Evolutionary conservation across 2,329 filamentous ascomycete genomes (phyloP).

Genomic region (Alternaria burnsii): DNA sequence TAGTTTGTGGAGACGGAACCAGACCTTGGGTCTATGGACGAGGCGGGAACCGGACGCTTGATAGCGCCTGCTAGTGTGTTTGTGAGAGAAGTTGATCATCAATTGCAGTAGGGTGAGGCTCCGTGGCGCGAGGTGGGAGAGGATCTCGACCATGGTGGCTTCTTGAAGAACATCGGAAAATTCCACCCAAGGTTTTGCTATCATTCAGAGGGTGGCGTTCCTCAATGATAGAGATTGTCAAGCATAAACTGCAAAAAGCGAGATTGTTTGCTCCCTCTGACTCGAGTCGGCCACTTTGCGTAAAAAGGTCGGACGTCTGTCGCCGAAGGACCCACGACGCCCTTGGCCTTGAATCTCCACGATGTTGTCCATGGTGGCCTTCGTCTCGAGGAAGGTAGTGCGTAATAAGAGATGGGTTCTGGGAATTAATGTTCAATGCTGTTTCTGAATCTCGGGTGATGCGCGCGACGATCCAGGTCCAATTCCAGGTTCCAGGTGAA

Average conservation of each 20-base stretch:
- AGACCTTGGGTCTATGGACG: conserved; percentile 15
- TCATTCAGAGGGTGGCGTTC: conserved; percentile 17
- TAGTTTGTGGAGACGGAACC: conserved; percentile 16
- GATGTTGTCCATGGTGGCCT: background rate
- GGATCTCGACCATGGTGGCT: conserved; percentile 24
- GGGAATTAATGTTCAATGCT: conserved; percentile 10
- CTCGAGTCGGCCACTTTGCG: background rate
- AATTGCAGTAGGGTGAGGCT: conserved; percentile 13
- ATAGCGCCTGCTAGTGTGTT: conserved; percentile 19
- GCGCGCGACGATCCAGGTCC: conserved; percentile 6
- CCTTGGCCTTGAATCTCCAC: conserved; percentile 8
- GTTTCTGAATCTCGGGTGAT: conserved; percentile 15
- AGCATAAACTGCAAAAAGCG: conserved; percentile 4
- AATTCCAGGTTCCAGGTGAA: background rate
- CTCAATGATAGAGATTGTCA: conserved; percentile 13
- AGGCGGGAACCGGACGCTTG: conserved; percentile 20
- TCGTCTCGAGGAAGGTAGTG: conserved; percentile 10
- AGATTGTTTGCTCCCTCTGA: conserved; percentile 7
- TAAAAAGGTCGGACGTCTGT: background rate
- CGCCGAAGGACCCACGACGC: conserved; percentile 4
- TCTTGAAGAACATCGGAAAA: conserved; percentile 14
- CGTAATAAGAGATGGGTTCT: conserved; percentile 12
- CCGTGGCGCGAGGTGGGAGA: conserved; percentile 21
- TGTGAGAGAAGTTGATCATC: conserved; percentile 28
- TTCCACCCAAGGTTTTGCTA: conserved; percentile 22